Percentiles rank a stretch among this genome's conserved stretches.
Evolutionary conservation across 2,329 filamentous ascomycete genomes (phyloP).

Genomic region (Aspergillus quadricinctus): DNA sequence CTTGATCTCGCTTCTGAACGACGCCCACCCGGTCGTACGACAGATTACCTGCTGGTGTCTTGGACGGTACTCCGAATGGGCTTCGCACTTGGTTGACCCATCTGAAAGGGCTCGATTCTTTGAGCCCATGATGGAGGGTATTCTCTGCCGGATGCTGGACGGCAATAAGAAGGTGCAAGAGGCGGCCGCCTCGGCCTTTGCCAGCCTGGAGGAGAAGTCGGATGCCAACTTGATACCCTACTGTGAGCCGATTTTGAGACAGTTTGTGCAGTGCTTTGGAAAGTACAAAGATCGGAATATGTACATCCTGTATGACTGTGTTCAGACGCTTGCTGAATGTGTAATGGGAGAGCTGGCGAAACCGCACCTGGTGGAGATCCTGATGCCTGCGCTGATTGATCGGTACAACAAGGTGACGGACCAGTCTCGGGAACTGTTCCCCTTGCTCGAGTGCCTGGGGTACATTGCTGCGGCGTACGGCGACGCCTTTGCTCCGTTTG

Average conservation of each 20-base stretch:
- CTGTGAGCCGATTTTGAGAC: constrained; percentile 81
- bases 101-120: constrained; percentile 73
- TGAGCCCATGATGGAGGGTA: constrained; percentile 94
- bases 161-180: constrained; percentile 98
- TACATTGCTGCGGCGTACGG: constrained; percentile 88
- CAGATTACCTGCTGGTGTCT: constrained; percentile 99
- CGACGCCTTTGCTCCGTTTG: constrained; percentile 76
- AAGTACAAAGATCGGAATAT: constrained; percentile 99
- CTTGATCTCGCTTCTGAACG: constrained; percentile 77
- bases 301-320: constrained; percentile 97
- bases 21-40: constrained; percentile 82
- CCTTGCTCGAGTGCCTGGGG: constrained; percentile 90
- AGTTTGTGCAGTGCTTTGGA: constrained; percentile 86
- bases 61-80: constrained; percentile 90
- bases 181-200: constrained; percentile 91
- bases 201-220: constrained; percentile 90
- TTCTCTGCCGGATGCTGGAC: constrained; percentile 91
- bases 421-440: constrained; percentile 88
- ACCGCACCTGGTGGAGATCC: constrained; percentile 71
- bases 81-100: constrained; percentile 66
- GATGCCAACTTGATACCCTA: constrained; percentile 77
- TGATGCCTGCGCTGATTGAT: constrained; percentile 90
- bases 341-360: constrained; percentile 77
- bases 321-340: constrained; percentile 92
- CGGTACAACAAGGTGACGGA: constrained; percentile 85